phyloP scores from a whole-genome alignment of 345 rosid species.

The Pelargonium nanum region DNA sequence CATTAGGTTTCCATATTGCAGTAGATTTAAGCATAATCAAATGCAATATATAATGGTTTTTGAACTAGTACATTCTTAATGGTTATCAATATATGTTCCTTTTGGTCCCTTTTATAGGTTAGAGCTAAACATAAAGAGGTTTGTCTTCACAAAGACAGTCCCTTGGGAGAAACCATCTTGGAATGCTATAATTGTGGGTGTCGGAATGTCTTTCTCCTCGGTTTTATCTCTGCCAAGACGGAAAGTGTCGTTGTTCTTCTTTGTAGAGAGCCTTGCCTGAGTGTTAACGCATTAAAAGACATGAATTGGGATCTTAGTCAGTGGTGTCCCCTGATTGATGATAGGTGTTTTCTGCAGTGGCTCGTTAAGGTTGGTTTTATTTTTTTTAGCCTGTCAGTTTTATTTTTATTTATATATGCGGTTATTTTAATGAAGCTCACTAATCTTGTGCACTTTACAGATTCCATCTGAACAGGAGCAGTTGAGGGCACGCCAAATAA shows the following conservation, averaged over 20 bases:
- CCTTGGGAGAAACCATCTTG: constrained; percentile 94
- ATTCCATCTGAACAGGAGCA: constrained; percentile 98
- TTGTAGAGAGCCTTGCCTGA: constrained; percentile 97
- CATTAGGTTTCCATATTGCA: not conserved
- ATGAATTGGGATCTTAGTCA: constrained; percentile 99
- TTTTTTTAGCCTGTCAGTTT: not conserved
- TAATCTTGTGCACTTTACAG: constrained; percentile 32
- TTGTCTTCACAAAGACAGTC: constrained; percentile 99
- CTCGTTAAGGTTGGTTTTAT: constrained; percentile 74
- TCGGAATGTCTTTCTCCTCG: constrained; percentile 95
- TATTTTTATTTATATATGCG: not conserved
- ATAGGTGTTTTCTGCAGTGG: constrained; percentile 98
- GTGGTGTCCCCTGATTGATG: constrained; percentile 99
- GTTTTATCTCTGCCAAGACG: constrained; percentile 94
- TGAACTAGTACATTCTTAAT: not conserved
- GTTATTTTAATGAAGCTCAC: constrained; percentile 8
- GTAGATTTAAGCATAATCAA: not conserved
- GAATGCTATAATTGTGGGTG: constrained; percentile 99
- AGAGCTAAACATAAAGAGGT: constrained; percentile 99
- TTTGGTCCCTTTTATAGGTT: constrained; percentile 43
- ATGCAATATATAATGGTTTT: not conserved
- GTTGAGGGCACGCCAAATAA: constrained; percentile 96
- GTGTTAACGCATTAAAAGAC: constrained; percentile 95
- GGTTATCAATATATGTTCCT: constrained; percentile 4
- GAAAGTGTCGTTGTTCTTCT: constrained; percentile 99